These are phyloP conservation scores for Beta vulgaris DNA, from an alignment of 148 eudicot genomes.

Conservation along the genomic window DNA sequence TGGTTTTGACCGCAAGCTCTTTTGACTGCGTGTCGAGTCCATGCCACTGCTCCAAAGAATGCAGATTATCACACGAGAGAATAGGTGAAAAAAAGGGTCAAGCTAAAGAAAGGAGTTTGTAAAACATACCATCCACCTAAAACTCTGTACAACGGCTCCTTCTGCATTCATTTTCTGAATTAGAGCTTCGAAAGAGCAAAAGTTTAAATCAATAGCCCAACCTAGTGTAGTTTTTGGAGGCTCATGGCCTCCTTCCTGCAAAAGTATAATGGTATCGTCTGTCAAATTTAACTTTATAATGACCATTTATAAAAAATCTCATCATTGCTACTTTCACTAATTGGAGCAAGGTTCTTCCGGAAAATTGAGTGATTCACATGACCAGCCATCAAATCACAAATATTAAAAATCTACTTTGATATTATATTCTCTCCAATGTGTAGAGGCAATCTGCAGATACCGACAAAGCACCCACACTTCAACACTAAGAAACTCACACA, in stretches of 20 bases:
- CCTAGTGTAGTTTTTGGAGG: conserved; percentile 74
- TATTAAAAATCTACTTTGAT: too few relatives aligned
- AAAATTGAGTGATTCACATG: conserved; percentile 92
- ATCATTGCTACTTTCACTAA: conserved; percentile 37
- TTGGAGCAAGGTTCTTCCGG: conserved; percentile 97
- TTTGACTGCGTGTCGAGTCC: conserved; percentile 79
- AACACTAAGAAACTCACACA: too few relatives aligned
- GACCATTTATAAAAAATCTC: not conserved
- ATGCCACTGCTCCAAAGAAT: conserved; percentile 70
- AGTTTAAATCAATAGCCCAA: conserved; percentile 70
- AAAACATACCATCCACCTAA: conserved; percentile 93
- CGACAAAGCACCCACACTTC: too few relatives aligned
- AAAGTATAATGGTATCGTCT: conserved; percentile 9
- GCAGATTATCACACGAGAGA: not conserved
- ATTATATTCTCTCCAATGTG: too few relatives aligned
- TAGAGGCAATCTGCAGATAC: too few relatives aligned
- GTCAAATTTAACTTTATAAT: not conserved
- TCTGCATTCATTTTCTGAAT: conserved; percentile 87
- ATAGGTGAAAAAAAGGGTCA: not conserved
- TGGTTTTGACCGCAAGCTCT: conserved; percentile 85
- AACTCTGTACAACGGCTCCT: conserved; percentile 97
- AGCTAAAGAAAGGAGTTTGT: not conserved
- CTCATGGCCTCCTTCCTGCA: conserved; percentile 92
- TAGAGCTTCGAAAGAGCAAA: conserved; percentile 75
- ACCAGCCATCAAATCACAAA: conserved; percentile 38